These are phyloP conservation scores for Pseudonitzschia multiseries DNA, from an alignment of 108 stramenopile genomes.

Conservation along the genomic window DNA sequence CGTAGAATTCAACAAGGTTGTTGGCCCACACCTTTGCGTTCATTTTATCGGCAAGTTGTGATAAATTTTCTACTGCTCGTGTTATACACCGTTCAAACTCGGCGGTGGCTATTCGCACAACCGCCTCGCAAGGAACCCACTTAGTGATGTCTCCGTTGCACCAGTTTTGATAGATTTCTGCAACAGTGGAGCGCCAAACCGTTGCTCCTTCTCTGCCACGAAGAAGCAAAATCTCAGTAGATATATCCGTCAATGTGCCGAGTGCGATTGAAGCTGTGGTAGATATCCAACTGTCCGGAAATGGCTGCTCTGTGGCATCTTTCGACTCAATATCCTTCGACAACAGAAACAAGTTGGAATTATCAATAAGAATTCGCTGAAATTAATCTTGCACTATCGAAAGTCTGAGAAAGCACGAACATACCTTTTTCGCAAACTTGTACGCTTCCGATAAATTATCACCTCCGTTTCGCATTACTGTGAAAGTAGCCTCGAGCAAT, in stretches of 20 bases:
- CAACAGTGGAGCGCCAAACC: slow-evolving; percentile 57
- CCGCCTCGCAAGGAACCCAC: slow-evolving; percentile 85
- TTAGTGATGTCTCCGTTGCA: slow-evolving; percentile 45
- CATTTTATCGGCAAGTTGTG: slow-evolving; percentile 28
- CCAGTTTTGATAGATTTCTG: slow-evolving; percentile 54
- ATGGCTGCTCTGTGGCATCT: slow-evolving; percentile 56
- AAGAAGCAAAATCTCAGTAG: slow-evolving; percentile 45
- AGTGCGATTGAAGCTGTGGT: slow-evolving; percentile 81
- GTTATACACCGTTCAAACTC: slow-evolving; percentile 60
- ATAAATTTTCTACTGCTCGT: slow-evolving; percentile 33
- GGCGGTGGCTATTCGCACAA: slow-evolving; percentile 65
- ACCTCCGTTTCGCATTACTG: slow-evolving; percentile 82
- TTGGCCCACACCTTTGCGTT: slow-evolving; percentile 47
- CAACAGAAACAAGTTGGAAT: background rate
- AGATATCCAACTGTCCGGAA: slow-evolving; percentile 89
- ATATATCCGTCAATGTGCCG: slow-evolving; percentile 75
- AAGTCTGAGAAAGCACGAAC: background rate
- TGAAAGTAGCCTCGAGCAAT: slow-evolving; percentile 84
- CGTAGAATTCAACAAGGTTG: slow-evolving; percentile 39
- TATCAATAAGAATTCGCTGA: slow-evolving; percentile 10
- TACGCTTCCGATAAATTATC: slow-evolving; percentile 78
- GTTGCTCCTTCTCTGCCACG: slow-evolving; percentile 54
- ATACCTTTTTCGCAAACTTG: slow-evolving; percentile 61
- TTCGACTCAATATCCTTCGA: slow-evolving; percentile 12
- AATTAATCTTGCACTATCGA: slow-evolving; percentile 27